Base-by-base conservation (phyloP, 345 rosid species). In the Citrus reticulata region DNA sequence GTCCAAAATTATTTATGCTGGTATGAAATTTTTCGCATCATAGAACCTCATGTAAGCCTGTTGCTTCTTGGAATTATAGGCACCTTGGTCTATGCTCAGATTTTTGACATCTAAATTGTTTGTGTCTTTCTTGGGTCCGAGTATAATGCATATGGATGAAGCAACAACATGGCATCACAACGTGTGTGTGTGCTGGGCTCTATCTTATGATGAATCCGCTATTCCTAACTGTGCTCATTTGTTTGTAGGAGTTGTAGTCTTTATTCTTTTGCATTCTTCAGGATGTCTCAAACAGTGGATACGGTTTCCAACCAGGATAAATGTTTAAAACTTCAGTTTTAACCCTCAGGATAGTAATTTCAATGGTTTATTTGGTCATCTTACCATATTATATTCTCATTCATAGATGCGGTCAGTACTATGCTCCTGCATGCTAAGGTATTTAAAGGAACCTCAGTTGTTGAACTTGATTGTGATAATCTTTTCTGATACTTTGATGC, bases 401-500 rank as follows among this genome's bases (percentile, higher is more conserved):
- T 32, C 58, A 9, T 24, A 8, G 10, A 25, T 39, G 4, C 25
- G 55, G n/a, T 2, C 39, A 24, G 54, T 60, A 16, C 54, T 20
- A 9, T 75, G 61, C 78, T 65, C 30, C 3, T 6, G 17, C 40
- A 4, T 46, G 60, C 49, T 49, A 14, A 7, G 40, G 30, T 63
- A 62, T 20, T 20, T 62, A 42, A 66, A 76, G 46, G 57, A 39
- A 30, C 37, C 55, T 19, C 19, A 20, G n/a, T 24, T 5, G 49
- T 54, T 55, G 62, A 27, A 35, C 65, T 55, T 35, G 71, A 25
- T 54, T 67, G 65, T 66, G 20, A 14, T 54, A 27, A 46, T 57
- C 10, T 63, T 13, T 74, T 65, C 30, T 73, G 49, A 75, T 77
- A 39, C 66, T 68, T 40, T 83, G 74, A 22, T 81, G 83, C 89